Evolutionary conservation across 202 grass and related monocot species (phyloP).

Genomic region (Panicum virgatum): DNA sequence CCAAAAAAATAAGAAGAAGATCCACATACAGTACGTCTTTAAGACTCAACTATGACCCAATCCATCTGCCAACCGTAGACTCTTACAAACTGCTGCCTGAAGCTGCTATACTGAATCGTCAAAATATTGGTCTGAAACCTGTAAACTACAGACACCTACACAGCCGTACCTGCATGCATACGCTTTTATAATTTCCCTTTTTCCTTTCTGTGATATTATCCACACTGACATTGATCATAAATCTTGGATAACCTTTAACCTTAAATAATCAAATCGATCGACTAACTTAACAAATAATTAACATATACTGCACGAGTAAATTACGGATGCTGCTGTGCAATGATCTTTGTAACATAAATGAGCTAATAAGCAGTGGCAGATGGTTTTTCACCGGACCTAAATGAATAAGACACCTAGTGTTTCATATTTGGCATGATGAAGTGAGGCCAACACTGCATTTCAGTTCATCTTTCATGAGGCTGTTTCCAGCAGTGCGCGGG

Average conservation of each 20-base stretch:
- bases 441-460: conserved; percentile 2
- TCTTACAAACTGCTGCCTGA: not conserved
- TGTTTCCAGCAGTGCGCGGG: too few species aligned
- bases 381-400: conserved; percentile 17
- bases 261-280: not conserved
- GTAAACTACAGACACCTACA: not conserved
- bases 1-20: too few species aligned
- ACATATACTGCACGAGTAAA: too few species aligned
- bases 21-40: too few species aligned
- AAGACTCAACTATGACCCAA: too few species aligned
- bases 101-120: not conserved
- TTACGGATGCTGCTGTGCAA: too few species aligned
- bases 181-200: not conserved
- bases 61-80: not conserved
- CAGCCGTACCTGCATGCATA: not conserved
- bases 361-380: not conserved
- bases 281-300: not conserved
- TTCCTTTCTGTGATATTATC: too few species aligned
- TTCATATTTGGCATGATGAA: not conserved
- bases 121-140: not conserved
- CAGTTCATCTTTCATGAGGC: not conserved
- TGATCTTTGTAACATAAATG: too few species aligned
- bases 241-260: not conserved
- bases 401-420: not conserved
- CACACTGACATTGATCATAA: not conserved